A percentile compares a stretch with the other conserved stretches of the same genome.
phyloP scores from a whole-genome alignment of 108 stramenopile species.

The Cyclostephanos tholiformis region DNA sequence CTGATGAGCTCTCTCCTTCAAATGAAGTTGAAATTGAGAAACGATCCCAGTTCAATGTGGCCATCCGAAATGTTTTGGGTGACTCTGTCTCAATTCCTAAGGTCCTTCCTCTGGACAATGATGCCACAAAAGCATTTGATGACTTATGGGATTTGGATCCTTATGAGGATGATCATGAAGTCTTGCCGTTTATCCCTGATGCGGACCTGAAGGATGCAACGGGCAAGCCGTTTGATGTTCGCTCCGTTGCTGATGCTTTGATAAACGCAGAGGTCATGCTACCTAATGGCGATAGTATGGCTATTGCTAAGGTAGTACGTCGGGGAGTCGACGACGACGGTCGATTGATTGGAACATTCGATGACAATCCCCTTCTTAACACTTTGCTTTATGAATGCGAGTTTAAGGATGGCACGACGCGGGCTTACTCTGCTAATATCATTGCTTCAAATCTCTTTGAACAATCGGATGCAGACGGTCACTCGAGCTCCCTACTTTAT shows the following conservation, averaged over 20 bases:
- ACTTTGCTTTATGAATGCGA: too few species aligned
- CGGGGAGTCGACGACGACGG: conserved; percentile 12
- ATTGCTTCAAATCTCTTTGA: conserved; percentile 44
- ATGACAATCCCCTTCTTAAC: too few species aligned
- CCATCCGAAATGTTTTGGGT: not conserved
- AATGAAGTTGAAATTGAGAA: too few species aligned
- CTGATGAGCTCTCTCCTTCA: too few species aligned
- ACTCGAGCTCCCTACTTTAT: not conserved
- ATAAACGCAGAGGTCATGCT: conserved; percentile 44
- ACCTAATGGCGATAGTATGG: conserved; percentile 16
- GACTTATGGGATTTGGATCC: conserved; percentile 2
- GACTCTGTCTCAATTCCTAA: too few species aligned
- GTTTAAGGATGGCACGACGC: too few species aligned
- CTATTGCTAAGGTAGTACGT: conserved; percentile 31
- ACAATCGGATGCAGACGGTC: conserved; percentile 41
- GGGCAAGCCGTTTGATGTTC: conserved; percentile 13
- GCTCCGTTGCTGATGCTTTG: conserved; percentile 29
- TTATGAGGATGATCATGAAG: not conserved
- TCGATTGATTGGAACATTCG: too few species aligned
- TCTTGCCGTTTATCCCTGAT: conserved; percentile 19
- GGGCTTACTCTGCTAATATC: too few species aligned
- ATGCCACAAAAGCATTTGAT: too few species aligned
- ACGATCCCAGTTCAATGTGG: not conserved
- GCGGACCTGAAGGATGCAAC: conserved; percentile 30
- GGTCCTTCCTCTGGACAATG: too few species aligned